Base-by-base conservation (phyloP, 2,329 filamentous ascomycete genomes). In the Didymella pinodella region DNA sequence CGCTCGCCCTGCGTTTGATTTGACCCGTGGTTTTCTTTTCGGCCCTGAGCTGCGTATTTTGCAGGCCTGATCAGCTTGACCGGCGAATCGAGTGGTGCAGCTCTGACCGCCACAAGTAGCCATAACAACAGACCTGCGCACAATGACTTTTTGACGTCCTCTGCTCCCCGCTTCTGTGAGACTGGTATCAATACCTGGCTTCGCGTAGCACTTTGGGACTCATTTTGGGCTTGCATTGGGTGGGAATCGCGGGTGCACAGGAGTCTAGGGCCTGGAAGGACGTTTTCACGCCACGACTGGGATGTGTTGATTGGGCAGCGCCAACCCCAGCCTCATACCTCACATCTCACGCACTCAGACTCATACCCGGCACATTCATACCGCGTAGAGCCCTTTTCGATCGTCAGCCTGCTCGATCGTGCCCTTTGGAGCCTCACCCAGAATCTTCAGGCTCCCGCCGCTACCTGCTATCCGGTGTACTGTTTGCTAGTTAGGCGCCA, bases 71-170 rank as follows among this genome's bases (percentile, higher is more conserved):
- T 59, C 26, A 22, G 26, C 46, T 46, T 50, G 40, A 50, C 16
- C 50, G 31, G 47, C 56, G 50, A 59, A 59, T 59, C 20, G 56
- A 34, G n/a, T 20, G 32, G 44, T 36, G 36, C 46, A 34, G 62
- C 62, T 65, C 31, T 72, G 71, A 74, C 71, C 71, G 71, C 71
- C 69, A 71, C 61, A 60, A 56, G 50, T 49, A 57, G 57, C 49
- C 57, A 59, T 65, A 59, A 65, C 59, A 54, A 58, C 58, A 34
- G 25, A 48, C 58, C 66, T 63, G 65, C 63, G 62, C 62, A 58
- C 52, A 53, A 57, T 43, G 44, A 45, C 45, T 51, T 57, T 57
- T 61, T 43, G 44, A 55, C 41, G 54, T 57, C 48, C 45, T 53
- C 48, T 53, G 46, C 59, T 56, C 60, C 58, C 61, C 63, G 60